Percentiles rank a stretch among this genome's conserved stretches.
These are phyloP conservation scores for Cenococcum geophilum DNA, from an alignment of 495 filamentous ascomycete species.

Conservation along the genomic window DNA sequence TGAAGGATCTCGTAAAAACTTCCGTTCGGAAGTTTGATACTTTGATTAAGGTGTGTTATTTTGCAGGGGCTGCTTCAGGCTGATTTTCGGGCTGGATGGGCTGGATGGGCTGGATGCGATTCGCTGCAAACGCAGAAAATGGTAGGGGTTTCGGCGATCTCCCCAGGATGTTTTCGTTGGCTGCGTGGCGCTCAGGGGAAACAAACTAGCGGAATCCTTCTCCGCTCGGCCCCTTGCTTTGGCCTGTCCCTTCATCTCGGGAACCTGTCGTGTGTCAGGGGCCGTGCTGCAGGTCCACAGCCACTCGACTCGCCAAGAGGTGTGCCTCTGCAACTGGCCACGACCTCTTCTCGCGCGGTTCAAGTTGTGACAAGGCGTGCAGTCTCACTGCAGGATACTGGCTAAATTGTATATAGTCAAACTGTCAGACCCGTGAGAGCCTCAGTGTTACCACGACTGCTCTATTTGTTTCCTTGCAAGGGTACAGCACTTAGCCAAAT, in stretches of 20 bases:
- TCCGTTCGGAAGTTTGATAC: background rate
- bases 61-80: background rate
- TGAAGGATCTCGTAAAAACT: background rate
- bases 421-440: background rate
- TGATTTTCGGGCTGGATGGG: background rate
- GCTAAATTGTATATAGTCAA: background rate
- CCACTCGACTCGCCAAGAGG: background rate
- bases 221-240: background rate
- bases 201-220: background rate
- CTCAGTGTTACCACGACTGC: background rate
- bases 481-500: background rate
- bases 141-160: background rate
- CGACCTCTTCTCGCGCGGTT: background rate
- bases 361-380: background rate
- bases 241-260: background rate
- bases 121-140: background rate
- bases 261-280: background rate
- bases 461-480: background rate
- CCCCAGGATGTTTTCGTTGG: background rate
- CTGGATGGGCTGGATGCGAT: background rate
- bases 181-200: background rate
- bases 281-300: background rate
- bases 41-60: background rate
- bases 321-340: background rate
- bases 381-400: background rate